These are phyloP conservation scores for Saxophila tyrrhenica DNA, from an alignment of 495 filamentous ascomycete species.

Conservation along the genomic window DNA sequence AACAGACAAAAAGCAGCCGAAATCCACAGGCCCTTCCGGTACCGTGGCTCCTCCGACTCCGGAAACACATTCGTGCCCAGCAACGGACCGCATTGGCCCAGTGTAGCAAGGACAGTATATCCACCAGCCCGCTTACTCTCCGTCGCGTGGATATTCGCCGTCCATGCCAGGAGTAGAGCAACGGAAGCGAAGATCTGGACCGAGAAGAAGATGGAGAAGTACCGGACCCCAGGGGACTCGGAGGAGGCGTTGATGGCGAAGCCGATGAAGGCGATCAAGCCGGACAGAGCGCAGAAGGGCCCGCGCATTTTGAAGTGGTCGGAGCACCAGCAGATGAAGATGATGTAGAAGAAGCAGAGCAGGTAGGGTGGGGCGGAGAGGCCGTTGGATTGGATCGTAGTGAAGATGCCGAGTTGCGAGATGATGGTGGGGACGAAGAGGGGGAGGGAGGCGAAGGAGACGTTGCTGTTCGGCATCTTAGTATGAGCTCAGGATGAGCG, in stretches of 20 bases:
- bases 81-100: constrained; percentile 22
- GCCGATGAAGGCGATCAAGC: constrained; percentile 53
- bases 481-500: background rate
- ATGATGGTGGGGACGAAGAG: constrained; percentile 67
- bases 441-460: constrained; percentile 66
- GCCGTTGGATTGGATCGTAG: constrained; percentile 60
- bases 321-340: constrained; percentile 57
- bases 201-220: constrained; percentile 27
- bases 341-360: constrained; percentile 57
- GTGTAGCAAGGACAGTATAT: constrained; percentile 16
- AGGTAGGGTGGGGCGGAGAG: constrained; percentile 76
- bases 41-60: constrained; percentile 12
- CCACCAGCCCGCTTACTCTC: constrained; percentile 19
- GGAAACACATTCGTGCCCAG: constrained; percentile 22
- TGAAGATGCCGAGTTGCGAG: constrained; percentile 47
- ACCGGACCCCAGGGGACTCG: constrained; percentile 20
- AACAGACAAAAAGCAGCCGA: constrained; percentile 20
- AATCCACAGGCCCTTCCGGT: constrained; percentile 19
- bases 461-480: constrained; percentile 9
- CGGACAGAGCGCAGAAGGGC: constrained; percentile 49
- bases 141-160: constrained; percentile 18
- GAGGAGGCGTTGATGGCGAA: constrained; percentile 57
- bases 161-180: constrained; percentile 22
- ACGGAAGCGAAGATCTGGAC: constrained; percentile 28
- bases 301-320: constrained; percentile 65